A percentile compares a stretch with the other conserved stretches of the same genome.
Evolutionary conservation across 495 filamentous ascomycete genomes (phyloP).

Genomic region (Podospora appendiculata): DNA sequence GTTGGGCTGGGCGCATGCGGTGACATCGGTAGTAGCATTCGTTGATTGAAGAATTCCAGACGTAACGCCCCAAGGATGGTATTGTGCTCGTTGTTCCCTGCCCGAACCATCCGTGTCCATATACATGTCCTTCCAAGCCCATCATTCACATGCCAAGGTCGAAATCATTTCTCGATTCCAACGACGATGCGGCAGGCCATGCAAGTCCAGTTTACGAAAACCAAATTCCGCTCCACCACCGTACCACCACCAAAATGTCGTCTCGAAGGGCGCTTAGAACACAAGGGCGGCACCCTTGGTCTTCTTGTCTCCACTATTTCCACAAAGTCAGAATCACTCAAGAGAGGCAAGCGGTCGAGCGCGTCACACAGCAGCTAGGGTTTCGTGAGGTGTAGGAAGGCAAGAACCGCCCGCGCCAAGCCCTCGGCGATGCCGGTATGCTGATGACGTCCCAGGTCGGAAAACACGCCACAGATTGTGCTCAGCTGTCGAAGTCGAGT

Average conservation of each 20-base stretch:
- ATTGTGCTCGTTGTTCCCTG: constrained; percentile 28
- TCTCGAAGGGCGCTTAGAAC: constrained; percentile 57
- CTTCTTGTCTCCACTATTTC: constrained; percentile 98
- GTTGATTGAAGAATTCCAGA: constrained; percentile 25
- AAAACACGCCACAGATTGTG: no score
- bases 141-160: constrained; percentile 22
- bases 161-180: constrained; percentile 19
- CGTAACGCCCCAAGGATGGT: constrained; percentile 31
- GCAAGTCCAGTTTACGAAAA: constrained; percentile 21
- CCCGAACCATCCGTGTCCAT: constrained; percentile 29
- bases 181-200: constrained; percentile 19
- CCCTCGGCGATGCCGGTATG: no score
- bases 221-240: constrained; percentile 17
- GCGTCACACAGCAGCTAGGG: no score
- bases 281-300: constrained; percentile 99
- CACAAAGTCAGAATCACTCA: constrained; percentile 12
- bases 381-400: no score
- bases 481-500: no score
- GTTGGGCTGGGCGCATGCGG: background rate
- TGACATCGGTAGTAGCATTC: constrained; percentile 20
- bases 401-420: no score
- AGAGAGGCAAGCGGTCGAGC: background rate
- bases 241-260: constrained; percentile 16
- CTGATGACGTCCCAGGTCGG: no score
- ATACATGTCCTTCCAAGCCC: constrained; percentile 27